Evolutionary conservation across 176 grass and related monocot genomes (phyloP), one percentile per base, ranked within the genome.

Genomic region (Rhynchospora breviuscula): DNA sequence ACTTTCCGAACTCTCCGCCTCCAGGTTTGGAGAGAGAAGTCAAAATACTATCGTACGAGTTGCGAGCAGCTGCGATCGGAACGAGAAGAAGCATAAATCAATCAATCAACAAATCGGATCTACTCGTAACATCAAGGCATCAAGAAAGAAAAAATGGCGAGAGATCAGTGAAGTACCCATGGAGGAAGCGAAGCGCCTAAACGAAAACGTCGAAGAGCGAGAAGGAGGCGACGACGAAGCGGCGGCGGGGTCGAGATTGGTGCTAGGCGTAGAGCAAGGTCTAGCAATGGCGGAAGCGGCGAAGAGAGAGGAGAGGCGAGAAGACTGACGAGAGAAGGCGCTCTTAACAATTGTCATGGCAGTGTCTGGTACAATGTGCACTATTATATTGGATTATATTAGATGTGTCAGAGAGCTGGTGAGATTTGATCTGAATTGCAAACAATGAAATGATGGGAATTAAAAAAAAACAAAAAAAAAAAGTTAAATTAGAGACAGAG

Each of bases 1-100:
- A 97, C 79, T 97, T 92, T 23, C 95, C 95, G 54, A 97, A 92
- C 65, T 91, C 85, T 0, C 83, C 75, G 9, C 89, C 92, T 82
- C 95, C 95, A 3, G 95, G 92, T 81, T 84, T 94, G 62, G 81
- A 72, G 78, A 97, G 92, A 49, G 87, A 66, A 13, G 89, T 92
- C 78, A 97, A 88, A 74, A 97, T 92, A 86, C 87, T 91, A 40
- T 94, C 85, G 81, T 94, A 97, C n/a, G 88, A 58, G 79, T 97
- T 97, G 63, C 76, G 87, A n/a, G 90, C 83, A 35, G 92, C 95
- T 97, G 88, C 47, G 8, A 35, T 84, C 15, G 3, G 53, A 86
- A 31, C 31, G 45, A 79, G 4, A 49, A 74, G 44, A 53, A 2
- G 0, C 11, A 25, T 49, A 52, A 66, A 82, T 10, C 53, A 2